Base-by-base conservation (phyloP, 768 basidiomycete genomes). In the Xerocomellus amylosporus region DNA sequence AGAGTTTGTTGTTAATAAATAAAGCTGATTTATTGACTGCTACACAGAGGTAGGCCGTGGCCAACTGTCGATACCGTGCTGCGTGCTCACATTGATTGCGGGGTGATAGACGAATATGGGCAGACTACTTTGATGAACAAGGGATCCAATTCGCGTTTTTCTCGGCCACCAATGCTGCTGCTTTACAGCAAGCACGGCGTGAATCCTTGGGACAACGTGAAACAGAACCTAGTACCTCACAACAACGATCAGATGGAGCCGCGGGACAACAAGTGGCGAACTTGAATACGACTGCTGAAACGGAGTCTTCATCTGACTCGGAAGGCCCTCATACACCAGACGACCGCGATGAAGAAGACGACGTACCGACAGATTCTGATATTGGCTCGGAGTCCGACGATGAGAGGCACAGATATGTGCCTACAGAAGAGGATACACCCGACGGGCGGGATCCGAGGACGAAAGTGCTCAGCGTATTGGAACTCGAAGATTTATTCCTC, bases 1-100 rank as follows among this genome's bases (percentile, higher is more conserved):
- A 77, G 67, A 89, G 79, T 64, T 72, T 98, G 68, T 71, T 99
- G 24, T 77, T 98, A 53, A 90, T 98, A 69, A 99, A 99, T 72
- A 99, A 99, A 70, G 84, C 95, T 12, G 97, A 99, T 77, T 74
- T 99, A 48, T 72, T 99, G 61, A 96, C 92, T 15, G 76, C 79
- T 4, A 78, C 85, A 45, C 97, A 99, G 74, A 82, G 96, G 93
- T 92, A 59, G 55, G 77, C 6, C 22, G 13, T 2, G n/a, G 8
- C 8, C n/a, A 13, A 28, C 14, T 22, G 24, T 45, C 10, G 26
- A 13, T 43, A n/a, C 13, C 6, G 8, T 31, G 50, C 19, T 26
- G 20, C 46, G n/a, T 17, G 31, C 34, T 48, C 9, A 37, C 49
- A 13, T 58, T 38, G 22, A 50, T 44, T 37, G 24, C 44, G 24